phyloP scores from a whole-genome alignment of 2,329 filamentous ascomycete species.

The Teratosphaeria zuluensis region DNA sequence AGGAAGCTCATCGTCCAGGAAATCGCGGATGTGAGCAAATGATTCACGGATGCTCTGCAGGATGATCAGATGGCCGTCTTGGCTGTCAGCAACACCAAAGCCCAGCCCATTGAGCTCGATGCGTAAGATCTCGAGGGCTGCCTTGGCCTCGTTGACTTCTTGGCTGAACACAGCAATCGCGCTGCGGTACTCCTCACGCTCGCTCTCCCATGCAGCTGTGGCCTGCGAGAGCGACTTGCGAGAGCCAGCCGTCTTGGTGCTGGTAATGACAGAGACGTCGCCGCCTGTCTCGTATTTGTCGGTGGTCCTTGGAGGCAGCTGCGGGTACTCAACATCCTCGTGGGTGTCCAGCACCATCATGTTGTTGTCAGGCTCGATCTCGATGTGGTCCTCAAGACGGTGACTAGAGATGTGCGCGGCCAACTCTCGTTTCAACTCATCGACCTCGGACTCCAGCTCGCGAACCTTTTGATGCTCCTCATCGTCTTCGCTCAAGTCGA shows the following conservation, averaged over 20 bases:
- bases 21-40: conserved; percentile 31
- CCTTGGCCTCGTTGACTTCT: conserved; percentile 30
- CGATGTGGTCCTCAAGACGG: conserved; percentile 10
- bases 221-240: conserved; percentile 4
- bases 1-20: conserved; percentile 33
- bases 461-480: conserved; percentile 25
- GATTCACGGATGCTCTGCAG: conserved; percentile 32
- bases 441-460: conserved; percentile 20
- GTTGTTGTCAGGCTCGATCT: conserved; percentile 16
- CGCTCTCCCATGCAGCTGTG: conserved; percentile 13
- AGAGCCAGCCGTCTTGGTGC: conserved; percentile 1
- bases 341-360: conserved; percentile 25
- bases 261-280: conserved; percentile 1
- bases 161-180: conserved; percentile 30
- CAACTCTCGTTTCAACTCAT: conserved; percentile 23
- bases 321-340: conserved; percentile 17
- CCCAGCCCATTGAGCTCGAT: conserved; percentile 36
- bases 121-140: conserved; percentile 32
- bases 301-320: conserved; percentile 8
- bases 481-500: conserved; percentile 28
- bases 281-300: neutral
- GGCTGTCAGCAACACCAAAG: conserved; percentile 16
- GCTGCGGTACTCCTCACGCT: conserved; percentile 28
- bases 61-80: conserved; percentile 25
- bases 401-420: conserved; percentile 14